Base-by-base conservation (phyloP, 2,329 filamentous ascomycete genomes). In the Pseudocercospora pini-densiflorae region DNA sequence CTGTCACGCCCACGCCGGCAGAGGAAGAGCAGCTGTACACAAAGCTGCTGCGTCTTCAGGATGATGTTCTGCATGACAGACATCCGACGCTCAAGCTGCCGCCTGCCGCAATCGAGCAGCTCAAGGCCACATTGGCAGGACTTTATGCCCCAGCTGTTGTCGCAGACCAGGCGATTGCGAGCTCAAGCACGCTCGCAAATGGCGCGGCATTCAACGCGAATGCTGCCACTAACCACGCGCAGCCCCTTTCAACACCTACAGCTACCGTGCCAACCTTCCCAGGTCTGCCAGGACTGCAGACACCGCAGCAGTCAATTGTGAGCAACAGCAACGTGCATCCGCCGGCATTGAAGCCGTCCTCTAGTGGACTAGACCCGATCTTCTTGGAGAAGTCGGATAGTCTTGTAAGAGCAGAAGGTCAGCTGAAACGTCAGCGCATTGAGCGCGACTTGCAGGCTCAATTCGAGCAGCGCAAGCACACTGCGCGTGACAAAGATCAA, bases 371-470 rank as follows among this genome's bases (percentile, higher is more conserved):
- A 81, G 88, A 96, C 78, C 92, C 93, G 59, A 89, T 96, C 68
- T 85, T 96, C 72, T 85, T 96, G 78, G 90, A 92, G 76, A 97
- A 97, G 80, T 94, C 93, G 72, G 91, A 93, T 76, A 89, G 92
- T 76, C 84, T 96, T 72, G 88, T 95, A 76, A 91, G 89, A 81
- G 92, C 93, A 75, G 93, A 97, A 80, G 83, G 92, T 68, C 88
- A 91, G 77, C 80, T 94, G 69, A 92, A 93, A 79, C 89, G 94
- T 69, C 89, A 94, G 79, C 88, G 91, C 70, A 83, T 97, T 74
- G 95, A 98, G 80, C 88, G 89, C 71, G 82, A 85, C 40, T 80
- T 98, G 73, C 89, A 88, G 78, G 91, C 96, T 61, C 91, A 97
- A 78, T 81, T 91, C 72, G 91, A 94, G 66, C 87, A 91, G 69